Conservation (phyloP, 352 stramenopile species). For the Pythium aristosporum region DNA sequence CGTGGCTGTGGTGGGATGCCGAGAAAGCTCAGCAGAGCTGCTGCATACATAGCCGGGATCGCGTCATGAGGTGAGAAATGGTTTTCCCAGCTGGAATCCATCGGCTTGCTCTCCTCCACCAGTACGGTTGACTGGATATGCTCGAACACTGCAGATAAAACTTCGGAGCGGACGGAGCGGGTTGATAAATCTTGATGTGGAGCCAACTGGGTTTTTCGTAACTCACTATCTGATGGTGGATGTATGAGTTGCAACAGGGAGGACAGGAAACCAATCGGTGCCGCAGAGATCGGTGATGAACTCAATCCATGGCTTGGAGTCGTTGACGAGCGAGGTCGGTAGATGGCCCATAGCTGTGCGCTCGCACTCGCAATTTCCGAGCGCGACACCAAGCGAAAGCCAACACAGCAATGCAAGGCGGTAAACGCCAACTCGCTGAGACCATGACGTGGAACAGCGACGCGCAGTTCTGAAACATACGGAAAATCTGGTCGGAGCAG, state of each 20-base stretch:
- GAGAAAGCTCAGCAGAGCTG: constrained; percentile 16
- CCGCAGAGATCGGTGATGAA: constrained; percentile 5
- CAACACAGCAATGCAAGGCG: constrained; percentile 16
- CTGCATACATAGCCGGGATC: constrained; percentile 6
- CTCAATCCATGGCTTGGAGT: background rate
- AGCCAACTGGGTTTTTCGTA: background rate
- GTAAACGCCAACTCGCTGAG: constrained; percentile 19
- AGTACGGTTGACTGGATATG: constrained; percentile 17
- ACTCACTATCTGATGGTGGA: constrained; percentile 12
- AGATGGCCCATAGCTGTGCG: constrained; percentile 21
- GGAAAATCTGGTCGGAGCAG: constrained; percentile 22
- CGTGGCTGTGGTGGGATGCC: constrained; percentile 1
- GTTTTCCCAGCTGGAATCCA: constrained; percentile 18
- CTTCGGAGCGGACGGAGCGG: background rate
- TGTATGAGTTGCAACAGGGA: constrained; percentile 19
- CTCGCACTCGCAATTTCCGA: background rate
- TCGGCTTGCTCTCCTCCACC: constrained; percentile 17
- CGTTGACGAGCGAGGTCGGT: background rate
- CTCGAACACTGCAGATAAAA: constrained; percentile 12
- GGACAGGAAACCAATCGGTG: constrained; percentile 16
- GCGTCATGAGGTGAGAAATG: background rate
- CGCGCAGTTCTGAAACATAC: constrained; percentile 11
- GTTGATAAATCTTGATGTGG: background rate
- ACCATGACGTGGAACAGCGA: background rate
- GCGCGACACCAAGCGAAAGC: constrained; percentile 13